Base-by-base conservation (phyloP, 176 grass and related monocot species). In the Oryza glumipatula region DNA sequence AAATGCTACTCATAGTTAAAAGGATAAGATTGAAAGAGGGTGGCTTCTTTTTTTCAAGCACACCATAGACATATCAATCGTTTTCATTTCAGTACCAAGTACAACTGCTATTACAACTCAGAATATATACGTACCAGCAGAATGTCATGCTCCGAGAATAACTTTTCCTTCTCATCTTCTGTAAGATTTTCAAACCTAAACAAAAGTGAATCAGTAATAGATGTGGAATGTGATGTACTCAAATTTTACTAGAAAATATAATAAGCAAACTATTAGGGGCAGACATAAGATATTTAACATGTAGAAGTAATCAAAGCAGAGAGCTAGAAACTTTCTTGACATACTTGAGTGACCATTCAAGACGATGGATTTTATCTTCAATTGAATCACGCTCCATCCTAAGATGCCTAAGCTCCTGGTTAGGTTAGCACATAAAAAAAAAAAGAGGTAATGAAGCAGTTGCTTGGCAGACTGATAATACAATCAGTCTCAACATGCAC, bases 311-410 rank as follows among this genome's bases (percentile, higher is more conserved):
- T 10, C 6, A 67, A 81, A 82, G 38, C 9, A 45, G 26, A 68
- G 46, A 83, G 66, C 11, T 12, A 39, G 22, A 46, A 13, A 11
- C 6, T 82, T 87, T 82, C 35, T 86, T 76, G 28, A 87, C 92
- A 90, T 92, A 98, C 96, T 90, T 85, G 65, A 95, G 89, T 46
- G 93, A 95, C 93, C 96, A 98, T 79, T 94, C 94, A 70, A 98
- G 88, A 87, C 79, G 87, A 92, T 98, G 91, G 80, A 98, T 92
- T 86, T 36, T 94, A 82, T 98, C 96, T 70, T 98, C 96, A 86
- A 96, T 74, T 81, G 91, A 85, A 87, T 98, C 93, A 46, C 89
- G 91, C 32, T 98, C 89, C 78, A 87, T 92, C 72, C 96, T 96
- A 77, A 92, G 89, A 69, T 86, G 89, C 68, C 89, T 91, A 84